These are phyloP conservation scores for Gigaspora rosea DNA, from an alignment of 192 early-diverging fungal genomes.

Conservation along the genomic window DNA sequence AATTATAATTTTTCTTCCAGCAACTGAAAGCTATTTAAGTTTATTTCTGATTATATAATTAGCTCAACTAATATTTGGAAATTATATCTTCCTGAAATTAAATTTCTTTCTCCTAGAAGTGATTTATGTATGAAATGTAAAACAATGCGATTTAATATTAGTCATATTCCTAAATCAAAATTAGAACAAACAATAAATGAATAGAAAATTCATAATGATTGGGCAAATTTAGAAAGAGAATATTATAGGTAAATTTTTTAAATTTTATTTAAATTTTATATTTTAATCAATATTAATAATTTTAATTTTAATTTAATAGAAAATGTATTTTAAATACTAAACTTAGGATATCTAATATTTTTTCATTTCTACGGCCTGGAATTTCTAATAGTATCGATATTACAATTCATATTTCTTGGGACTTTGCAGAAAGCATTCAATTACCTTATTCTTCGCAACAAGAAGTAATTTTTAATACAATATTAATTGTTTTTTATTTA, in stretches of 20 bases:
- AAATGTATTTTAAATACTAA: neutral
- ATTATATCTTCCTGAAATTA: neutral
- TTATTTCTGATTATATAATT: neutral
- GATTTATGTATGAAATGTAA: neutral
- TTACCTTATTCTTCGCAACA: neutral
- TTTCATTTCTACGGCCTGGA: neutral
- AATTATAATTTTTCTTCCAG: constrained; percentile 8
- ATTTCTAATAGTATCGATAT: neutral
- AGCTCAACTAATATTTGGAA: neutral
- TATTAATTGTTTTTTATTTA: neutral
- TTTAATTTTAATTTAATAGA: neutral
- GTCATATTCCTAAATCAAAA: neutral
- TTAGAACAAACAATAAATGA: neutral
- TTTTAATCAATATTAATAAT: constrained; percentile 1
- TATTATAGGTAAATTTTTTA: constrained; percentile 10
- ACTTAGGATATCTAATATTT: neutral
- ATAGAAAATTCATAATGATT: neutral
- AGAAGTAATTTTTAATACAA: neutral
- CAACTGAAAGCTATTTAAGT: constrained; percentile 1
- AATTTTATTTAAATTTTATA: neutral
- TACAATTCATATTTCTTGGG: neutral
- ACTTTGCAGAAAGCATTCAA: neutral
- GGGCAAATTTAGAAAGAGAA: neutral
- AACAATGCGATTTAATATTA: neutral
- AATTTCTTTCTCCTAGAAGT: constrained; percentile 1